phyloP scores from a whole-genome alignment of 2,329 filamentous ascomycete species.

The Claviceps humidiphila region DNA sequence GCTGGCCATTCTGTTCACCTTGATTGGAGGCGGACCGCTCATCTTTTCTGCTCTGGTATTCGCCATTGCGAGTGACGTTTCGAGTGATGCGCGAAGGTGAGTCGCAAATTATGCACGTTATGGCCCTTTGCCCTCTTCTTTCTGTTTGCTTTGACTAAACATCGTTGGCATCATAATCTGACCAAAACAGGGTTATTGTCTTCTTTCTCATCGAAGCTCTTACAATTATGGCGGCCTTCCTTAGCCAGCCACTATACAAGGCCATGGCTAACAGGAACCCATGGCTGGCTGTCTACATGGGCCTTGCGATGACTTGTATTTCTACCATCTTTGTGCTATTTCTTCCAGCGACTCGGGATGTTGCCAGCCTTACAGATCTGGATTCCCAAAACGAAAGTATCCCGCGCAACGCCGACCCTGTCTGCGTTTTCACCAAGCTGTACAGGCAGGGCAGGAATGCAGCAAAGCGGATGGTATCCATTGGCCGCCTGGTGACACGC shows the following conservation, averaged over 20 bases:
- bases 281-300: constrained; percentile 1
- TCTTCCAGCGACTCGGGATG: constrained; percentile 3
- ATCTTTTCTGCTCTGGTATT: constrained; percentile 3
- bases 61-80: constrained; percentile 4
- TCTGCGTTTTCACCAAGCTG: neutral
- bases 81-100: constrained; percentile 1
- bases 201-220: constrained; percentile 1
- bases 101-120: neutral
- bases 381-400: neutral
- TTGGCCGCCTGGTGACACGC: neutral
- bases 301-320: constrained; percentile 1
- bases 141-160: too few species aligned
- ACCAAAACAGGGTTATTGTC: neutral
- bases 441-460: neutral
- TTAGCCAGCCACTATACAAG: neutral
- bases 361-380: neutral
- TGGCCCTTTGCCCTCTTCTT: too few species aligned
- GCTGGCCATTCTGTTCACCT: constrained; percentile 1
- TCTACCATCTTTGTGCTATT: constrained; percentile 1
- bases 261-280: neutral
- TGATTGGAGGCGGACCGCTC: constrained; percentile 2
- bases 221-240: neutral
- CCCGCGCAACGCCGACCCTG: neutral
- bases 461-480: neutral
- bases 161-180: neutral